These are phyloP conservation scores for Schizochytrium sp. DNA, from an alignment of 108 stramenopile species.

Conservation along the genomic window DNA sequence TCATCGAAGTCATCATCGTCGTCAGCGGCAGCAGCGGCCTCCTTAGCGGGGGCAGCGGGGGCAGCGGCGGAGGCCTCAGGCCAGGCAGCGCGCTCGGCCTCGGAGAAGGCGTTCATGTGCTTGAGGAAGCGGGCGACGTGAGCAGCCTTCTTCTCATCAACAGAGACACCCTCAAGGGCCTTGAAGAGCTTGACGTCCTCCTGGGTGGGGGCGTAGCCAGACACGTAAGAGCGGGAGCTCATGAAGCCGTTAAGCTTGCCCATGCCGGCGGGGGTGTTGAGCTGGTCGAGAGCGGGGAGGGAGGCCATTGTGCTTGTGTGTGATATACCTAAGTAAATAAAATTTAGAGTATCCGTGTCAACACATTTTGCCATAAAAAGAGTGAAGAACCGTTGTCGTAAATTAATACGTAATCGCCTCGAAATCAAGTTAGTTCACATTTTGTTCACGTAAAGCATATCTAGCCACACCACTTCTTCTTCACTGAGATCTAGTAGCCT, in stretches of 20 bases:
- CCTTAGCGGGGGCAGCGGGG: neutral
- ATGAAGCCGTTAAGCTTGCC: constrained; percentile 61
- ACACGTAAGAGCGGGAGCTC: constrained; percentile 48
- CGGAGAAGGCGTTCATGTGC: constrained; percentile 58
- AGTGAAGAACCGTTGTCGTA: too few species aligned
- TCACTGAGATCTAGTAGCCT: too few species aligned
- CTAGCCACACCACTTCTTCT: too few species aligned
- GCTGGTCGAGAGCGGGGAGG: neutral
- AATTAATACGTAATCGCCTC: too few species aligned
- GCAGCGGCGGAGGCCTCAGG: neutral
- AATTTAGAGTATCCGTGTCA: too few species aligned
- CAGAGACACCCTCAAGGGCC: constrained; percentile 39
- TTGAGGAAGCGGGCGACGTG: constrained; percentile 60
- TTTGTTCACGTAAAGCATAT: too few species aligned
- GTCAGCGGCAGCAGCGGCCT: neutral
- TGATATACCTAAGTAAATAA: neutral
- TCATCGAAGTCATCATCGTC: constrained; percentile 35
- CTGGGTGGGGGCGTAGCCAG: constrained; percentile 51
- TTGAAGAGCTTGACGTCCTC: constrained; percentile 60
- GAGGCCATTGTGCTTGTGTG: constrained; percentile 36
- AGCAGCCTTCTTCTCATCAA: constrained; percentile 36
- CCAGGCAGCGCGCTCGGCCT: constrained; percentile 35
- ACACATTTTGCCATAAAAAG: too few species aligned
- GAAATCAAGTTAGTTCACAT: too few species aligned
- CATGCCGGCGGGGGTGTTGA: constrained; percentile 58